phyloP scores from a whole-genome alignment of 208 protist species.

The Tritrichomonas musculus region DNA sequence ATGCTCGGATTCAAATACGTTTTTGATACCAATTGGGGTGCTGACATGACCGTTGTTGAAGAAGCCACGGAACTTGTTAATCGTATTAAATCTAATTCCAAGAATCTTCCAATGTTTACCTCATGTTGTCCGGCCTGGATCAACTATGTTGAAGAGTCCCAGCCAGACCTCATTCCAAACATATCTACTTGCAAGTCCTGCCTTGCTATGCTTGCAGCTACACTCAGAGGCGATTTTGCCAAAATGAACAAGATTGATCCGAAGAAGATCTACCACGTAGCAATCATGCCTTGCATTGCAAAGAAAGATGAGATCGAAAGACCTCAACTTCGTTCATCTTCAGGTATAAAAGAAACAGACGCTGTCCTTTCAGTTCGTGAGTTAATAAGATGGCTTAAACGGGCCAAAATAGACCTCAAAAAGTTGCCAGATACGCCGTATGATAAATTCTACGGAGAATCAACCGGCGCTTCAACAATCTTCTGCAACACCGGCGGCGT shows the following conservation, averaged over 20 bases:
- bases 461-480: slow-evolving; percentile 43
- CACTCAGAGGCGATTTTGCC: slow-evolving; percentile 41
- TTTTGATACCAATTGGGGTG: slow-evolving; percentile 53
- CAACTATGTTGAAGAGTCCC: slow-evolving; percentile 38
- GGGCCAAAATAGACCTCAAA: background rate
- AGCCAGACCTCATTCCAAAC: slow-evolving; percentile 52
- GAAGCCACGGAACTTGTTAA: slow-evolving; percentile 48
- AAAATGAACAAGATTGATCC: background rate
- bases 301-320: slow-evolving; percentile 39
- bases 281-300: slow-evolving; percentile 51
- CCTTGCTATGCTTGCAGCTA: slow-evolving; percentile 46
- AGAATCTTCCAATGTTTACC: slow-evolving; percentile 48
- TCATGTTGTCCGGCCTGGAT: slow-evolving; percentile 53
- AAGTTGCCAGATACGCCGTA: slow-evolving; percentile 29
- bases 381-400: slow-evolving; percentile 31
- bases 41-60: slow-evolving; percentile 56
- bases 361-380: background rate
- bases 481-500: slow-evolving; percentile 52
- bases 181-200: slow-evolving; percentile 48
- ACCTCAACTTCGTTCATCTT: background rate
- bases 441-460: slow-evolving; percentile 42
- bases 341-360: slow-evolving; percentile 37
- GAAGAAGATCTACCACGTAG: background rate
- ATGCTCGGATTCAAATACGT: slow-evolving; percentile 51
- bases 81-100: slow-evolving; percentile 28